phyloP scores from a whole-genome alignment of 2,329 filamentous ascomycete species.

The Colletotrichum navitas region DNA sequence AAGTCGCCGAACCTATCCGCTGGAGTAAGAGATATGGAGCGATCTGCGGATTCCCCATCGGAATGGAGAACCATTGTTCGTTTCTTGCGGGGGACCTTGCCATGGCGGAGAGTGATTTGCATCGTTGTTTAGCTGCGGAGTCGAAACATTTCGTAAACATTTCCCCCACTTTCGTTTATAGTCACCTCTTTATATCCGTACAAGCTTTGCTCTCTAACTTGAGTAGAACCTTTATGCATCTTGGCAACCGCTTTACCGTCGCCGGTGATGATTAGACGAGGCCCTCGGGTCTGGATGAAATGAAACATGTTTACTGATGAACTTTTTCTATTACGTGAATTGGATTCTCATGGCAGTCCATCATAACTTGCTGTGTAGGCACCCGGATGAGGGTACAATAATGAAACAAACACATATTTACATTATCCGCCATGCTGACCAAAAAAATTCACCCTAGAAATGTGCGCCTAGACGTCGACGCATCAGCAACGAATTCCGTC shows the following conservation, averaged over 20 bases:
- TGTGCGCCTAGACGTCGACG: slow-evolving; percentile 30
- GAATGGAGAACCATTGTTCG: not conserved
- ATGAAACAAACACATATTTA: slow-evolving; percentile 34
- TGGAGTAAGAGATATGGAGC: not conserved
- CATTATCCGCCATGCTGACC: slow-evolving; percentile 38
- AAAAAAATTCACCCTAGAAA: slow-evolving; percentile 23
- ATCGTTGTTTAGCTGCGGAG: not conserved
- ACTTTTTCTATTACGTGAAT: slow-evolving; percentile 25
- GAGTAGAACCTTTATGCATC: not conserved
- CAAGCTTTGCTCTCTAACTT: not conserved
- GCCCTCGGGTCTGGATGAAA: too few relatives aligned
- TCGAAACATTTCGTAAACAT: not conserved
- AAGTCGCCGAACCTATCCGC: not conserved
- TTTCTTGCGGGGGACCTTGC: not conserved
- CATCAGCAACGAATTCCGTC: slow-evolving; percentile 19
- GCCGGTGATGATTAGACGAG: too few relatives aligned
- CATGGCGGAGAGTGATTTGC: not conserved
- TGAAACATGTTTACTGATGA: not conserved
- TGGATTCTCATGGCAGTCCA: slow-evolving; percentile 4
- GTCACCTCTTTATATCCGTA: not conserved
- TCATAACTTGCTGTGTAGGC: slow-evolving; percentile 20
- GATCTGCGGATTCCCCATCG: not conserved
- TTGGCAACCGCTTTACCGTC: not conserved
- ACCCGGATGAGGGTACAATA: slow-evolving; percentile 30
- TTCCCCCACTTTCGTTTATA: not conserved